Percentiles rank a stretch among this genome's conserved stretches.
phyloP scores from a whole-genome alignment of 1,284 basidiomycete species.

The Ceratobasidium sp. region DNA sequence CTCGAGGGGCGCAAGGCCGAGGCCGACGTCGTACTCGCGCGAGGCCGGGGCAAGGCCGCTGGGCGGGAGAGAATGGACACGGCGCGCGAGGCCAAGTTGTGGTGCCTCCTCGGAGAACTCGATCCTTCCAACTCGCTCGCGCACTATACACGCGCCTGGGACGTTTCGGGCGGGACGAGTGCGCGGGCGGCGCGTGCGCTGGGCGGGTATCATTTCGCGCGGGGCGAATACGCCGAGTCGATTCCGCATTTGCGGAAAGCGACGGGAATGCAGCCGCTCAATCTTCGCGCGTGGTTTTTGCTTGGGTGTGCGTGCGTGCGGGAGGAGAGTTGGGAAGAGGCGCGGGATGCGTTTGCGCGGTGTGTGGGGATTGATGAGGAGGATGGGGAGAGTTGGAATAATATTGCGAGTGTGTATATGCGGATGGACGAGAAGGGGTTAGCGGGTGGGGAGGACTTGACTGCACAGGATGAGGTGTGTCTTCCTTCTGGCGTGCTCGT shows the following conservation, averaged over 20 bases:
- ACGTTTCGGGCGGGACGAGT: slow-evolving; percentile 79
- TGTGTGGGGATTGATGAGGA: slow-evolving; percentile 94
- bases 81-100: slow-evolving; percentile 88
- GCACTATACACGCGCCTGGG: slow-evolving; percentile 89
- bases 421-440: slow-evolving; percentile 66
- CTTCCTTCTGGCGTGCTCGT: too few species aligned
- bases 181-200: slow-evolving; percentile 91
- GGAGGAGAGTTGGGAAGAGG: slow-evolving; percentile 84
- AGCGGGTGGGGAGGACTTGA: slow-evolving; percentile 47
- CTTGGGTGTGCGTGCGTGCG: slow-evolving; percentile 91
- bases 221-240: slow-evolving; percentile 70
- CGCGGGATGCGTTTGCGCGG: slow-evolving; percentile 83
- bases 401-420: slow-evolving; percentile 94
- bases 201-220: slow-evolving; percentile 84
- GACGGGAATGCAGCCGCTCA: slow-evolving; percentile 88
- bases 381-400: slow-evolving; percentile 98
- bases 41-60: slow-evolving; percentile 63
- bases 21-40: slow-evolving; percentile 74
- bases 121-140: slow-evolving; percentile 73
- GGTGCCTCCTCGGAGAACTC: slow-evolving; percentile 95
- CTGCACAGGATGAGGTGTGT: slow-evolving; percentile 26
- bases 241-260: slow-evolving; percentile 77
- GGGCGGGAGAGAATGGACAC: slow-evolving; percentile 67
- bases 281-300: slow-evolving; percentile 92
- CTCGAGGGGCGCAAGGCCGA: slow-evolving; percentile 85